Conservation (phyloP, 176 grass and related monocot species). For the Hyparrhenia diplandra region DNA sequence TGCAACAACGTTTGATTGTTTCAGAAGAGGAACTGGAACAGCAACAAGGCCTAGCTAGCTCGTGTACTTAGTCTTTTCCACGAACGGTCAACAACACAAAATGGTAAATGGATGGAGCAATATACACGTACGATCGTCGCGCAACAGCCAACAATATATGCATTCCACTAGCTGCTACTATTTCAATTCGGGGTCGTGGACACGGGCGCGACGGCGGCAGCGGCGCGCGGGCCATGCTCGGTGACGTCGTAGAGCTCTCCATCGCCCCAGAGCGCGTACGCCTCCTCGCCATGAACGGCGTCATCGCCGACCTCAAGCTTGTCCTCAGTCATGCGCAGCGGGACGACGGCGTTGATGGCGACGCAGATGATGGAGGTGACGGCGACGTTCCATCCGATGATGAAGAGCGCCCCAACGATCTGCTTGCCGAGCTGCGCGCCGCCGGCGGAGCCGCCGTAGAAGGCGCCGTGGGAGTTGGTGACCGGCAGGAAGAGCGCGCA, state of each 20-base stretch:
- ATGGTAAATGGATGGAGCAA: background rate
- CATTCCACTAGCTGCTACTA: background rate
- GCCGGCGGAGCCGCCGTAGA: constrained; percentile 48
- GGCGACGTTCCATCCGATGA: constrained; percentile 59
- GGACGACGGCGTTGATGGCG: constrained; percentile 43
- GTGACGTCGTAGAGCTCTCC: constrained; percentile 78
- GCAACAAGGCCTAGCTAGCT: too few species aligned
- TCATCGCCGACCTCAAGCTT: constrained; percentile 74
- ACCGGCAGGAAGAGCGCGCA: constrained; percentile 60
- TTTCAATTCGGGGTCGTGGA: background rate
- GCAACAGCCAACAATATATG: background rate
- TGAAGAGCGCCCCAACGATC: constrained; percentile 48
- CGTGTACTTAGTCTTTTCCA: too few species aligned
- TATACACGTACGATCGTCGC: background rate
- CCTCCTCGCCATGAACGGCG: constrained; percentile 92
- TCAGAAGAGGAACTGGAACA: too few species aligned
- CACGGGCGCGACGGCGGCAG: constrained; percentile 9
- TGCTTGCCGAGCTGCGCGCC: constrained; percentile 52
- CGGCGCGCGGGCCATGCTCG: constrained; percentile 29
- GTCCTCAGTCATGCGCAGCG: constrained; percentile 55
- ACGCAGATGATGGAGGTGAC: constrained; percentile 55
- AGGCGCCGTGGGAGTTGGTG: constrained; percentile 42
- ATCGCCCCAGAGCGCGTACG: constrained; percentile 91
- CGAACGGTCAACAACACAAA: too few species aligned
- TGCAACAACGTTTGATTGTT: too few species aligned